Percentiles rank a stretch among this genome's conserved stretches.
These are phyloP conservation scores for Cladosporium sp. DNA, from an alignment of 2,329 filamentous ascomycete species.

Conservation along the genomic window DNA sequence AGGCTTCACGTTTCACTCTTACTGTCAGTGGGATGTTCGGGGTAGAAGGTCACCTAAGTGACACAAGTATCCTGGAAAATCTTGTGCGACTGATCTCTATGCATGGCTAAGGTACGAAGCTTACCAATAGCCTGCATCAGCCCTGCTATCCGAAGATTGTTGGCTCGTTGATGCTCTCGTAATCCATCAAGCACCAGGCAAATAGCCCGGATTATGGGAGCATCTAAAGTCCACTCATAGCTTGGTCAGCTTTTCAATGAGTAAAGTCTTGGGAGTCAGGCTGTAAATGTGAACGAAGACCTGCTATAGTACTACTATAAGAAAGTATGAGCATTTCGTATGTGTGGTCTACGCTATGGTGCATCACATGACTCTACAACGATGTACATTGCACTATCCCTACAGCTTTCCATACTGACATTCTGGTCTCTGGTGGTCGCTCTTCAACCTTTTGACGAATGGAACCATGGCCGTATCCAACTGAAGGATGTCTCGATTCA, in stretches of 20 bases:
- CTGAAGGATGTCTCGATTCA: conserved; percentile 15
- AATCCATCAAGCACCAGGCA: too few relatives aligned
- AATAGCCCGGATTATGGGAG: too few relatives aligned
- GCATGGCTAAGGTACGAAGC: not conserved
- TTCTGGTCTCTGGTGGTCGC: not conserved
- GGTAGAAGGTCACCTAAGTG: too few relatives aligned
- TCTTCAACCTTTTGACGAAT: conserved; percentile 11
- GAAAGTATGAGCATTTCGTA: not conserved
- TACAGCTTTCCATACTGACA: not conserved
- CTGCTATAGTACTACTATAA: not conserved
- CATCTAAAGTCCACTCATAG: too few relatives aligned
- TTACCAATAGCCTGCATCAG: not conserved
- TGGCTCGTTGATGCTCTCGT: not conserved
- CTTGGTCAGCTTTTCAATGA: too few relatives aligned
- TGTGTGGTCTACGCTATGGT: not conserved
- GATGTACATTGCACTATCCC: not conserved
- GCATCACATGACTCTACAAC: not conserved
- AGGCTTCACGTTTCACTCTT: too few relatives aligned
- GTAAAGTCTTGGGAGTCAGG: too few relatives aligned
- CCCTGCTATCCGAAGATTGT: too few relatives aligned
- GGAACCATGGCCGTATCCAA: conserved; percentile 14
- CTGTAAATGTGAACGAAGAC: too few relatives aligned
- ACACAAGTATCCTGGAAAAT: too few relatives aligned
- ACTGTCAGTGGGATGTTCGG: too few relatives aligned
- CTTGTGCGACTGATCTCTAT: too few relatives aligned